Percentiles rank a stretch among this genome's conserved stretches.
These are phyloP conservation scores for Geopyxis carbonaria DNA, from an alignment of 495 filamentous ascomycete species.

Conservation along the genomic window DNA sequence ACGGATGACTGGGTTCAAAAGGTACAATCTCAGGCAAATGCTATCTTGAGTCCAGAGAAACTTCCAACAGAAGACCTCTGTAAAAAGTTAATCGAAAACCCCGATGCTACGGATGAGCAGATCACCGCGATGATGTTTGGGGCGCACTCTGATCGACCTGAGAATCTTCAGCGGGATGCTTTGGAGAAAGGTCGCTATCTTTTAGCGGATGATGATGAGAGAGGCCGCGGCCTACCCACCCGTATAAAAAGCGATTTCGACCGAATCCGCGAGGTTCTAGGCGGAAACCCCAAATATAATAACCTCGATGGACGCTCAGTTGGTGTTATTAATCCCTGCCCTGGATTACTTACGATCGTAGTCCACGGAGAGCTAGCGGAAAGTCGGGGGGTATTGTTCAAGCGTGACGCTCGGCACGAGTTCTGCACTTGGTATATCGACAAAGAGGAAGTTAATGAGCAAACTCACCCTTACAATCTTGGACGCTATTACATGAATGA, in stretches of 20 bases:
- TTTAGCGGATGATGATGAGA: no score
- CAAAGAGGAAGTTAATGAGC: constrained; percentile 2
- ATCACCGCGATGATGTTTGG: constrained; percentile 4
- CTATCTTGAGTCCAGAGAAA: not conserved
- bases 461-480: constrained; percentile 5
- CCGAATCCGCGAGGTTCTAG: not conserved
- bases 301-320: not conserved
- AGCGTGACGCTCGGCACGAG: no score
- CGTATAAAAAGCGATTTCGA: constrained; percentile 3
- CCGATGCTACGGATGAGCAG: constrained; percentile 1
- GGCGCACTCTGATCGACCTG: constrained; percentile 1
- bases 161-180: not conserved
- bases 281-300: not conserved
- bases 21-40: no score
- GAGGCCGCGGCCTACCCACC: not conserved
- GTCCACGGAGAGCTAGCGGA: constrained; percentile 9
- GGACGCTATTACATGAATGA: constrained; percentile 6
- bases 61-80: constrained; percentile 2
- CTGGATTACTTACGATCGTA: constrained; percentile 9
- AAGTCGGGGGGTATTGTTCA: constrained; percentile 9
- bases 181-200: no score
- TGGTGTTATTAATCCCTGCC: constrained; percentile 7
- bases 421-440: no score
- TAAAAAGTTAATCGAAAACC: not conserved
- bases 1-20: no score